Base-by-base conservation (phyloP, 2,329 filamentous ascomycete species). In the Diaporthe citri region DNA sequence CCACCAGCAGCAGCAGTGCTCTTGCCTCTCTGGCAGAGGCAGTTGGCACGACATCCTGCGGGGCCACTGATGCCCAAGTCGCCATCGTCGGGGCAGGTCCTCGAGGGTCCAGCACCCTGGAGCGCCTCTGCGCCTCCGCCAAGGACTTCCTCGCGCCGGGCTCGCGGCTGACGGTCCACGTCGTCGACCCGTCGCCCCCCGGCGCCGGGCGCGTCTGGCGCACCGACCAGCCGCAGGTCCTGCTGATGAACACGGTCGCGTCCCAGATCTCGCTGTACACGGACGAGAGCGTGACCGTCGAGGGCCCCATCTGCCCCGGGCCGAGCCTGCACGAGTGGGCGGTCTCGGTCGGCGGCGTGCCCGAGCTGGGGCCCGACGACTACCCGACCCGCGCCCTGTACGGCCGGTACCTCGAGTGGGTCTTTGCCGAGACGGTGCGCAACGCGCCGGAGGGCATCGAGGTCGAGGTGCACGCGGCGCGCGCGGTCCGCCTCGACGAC, bases 351-450 rank as follows among this genome's bases (percentile, higher is more conserved):
- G 60, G 60, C 20, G 60, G 60, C 25, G 22, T 25, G 39, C 25
- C 69, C 9, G 52, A 52, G 34, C 69, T 71, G 39, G 69, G 69
- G 15, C 69, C 69, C 12, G 69, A 71, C 69, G 55, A 71, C 36
- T 71, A 71, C 56, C 51, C 69, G 13, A 71, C 52, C 22, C 51
- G 69, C 2, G 69, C 69, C 15, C 8, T 46, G 1, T 71, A 71
- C 17, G 69, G 69, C 28, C 69, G 56, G 22, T 80, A 80, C n/a
- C 74, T 80, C 22, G 77, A 77, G 67, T 80, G 78, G 78, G 75
- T 80, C 2, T 77, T 80, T 74, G 77, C 57, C 74, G 79, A 80
- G 71, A 72, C 77, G 12, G 74, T 80, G 36, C 41, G n/a, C 15
- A 60, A 25, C 10, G 55, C 69, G 22, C 69, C 69, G 2, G 52